phyloP scores from a whole-genome alignment of 176 grass and related monocot genomes.

The Juncus inflexus region DNA sequence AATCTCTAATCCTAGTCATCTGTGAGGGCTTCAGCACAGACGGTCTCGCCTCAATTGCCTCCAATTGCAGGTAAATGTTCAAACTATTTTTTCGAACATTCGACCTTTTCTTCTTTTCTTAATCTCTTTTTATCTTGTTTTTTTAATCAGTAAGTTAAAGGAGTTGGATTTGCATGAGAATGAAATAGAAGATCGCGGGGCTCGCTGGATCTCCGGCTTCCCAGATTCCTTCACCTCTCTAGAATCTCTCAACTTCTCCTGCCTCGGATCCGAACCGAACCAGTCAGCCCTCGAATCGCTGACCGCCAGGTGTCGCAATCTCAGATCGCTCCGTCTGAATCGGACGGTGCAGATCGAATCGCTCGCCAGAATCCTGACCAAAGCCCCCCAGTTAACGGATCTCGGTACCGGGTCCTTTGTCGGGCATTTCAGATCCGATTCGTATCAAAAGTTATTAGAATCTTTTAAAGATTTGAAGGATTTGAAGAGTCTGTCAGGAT shows the following conservation, averaged over 20 bases:
- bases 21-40: conserved; percentile 79
- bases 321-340: conserved; percentile 75
- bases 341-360: conserved; percentile 53
- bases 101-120: conserved; percentile 8
- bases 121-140: conserved; percentile 17
- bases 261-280: conserved; percentile 72
- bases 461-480: conserved; percentile 57
- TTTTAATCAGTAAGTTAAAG: conserved; percentile 39
- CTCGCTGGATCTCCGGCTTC: conserved; percentile 77
- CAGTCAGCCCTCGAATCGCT: conserved; percentile 55
- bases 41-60: conserved; percentile 58
- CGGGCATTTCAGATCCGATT: conserved; percentile 38
- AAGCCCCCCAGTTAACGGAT: conserved; percentile 55
- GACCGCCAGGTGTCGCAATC: conserved; percentile 60
- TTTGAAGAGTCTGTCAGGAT: conserved; percentile 71
- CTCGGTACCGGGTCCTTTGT: conserved; percentile 61
- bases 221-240: conserved; percentile 77
- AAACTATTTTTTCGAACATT: background rate
- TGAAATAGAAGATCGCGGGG: conserved; percentile 77
- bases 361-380: conserved; percentile 53
- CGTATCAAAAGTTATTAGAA: conserved; percentile 33
- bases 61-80: conserved; percentile 57
- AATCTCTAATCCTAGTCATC: conserved; percentile 52
- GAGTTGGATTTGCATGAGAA: conserved; percentile 97
- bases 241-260: conserved; percentile 73